Evolutionary conservation across 768 basidiomycete species (phyloP), one percentile per base, ranked within the genome.

Genomic region (Suillus bovinus): DNA sequence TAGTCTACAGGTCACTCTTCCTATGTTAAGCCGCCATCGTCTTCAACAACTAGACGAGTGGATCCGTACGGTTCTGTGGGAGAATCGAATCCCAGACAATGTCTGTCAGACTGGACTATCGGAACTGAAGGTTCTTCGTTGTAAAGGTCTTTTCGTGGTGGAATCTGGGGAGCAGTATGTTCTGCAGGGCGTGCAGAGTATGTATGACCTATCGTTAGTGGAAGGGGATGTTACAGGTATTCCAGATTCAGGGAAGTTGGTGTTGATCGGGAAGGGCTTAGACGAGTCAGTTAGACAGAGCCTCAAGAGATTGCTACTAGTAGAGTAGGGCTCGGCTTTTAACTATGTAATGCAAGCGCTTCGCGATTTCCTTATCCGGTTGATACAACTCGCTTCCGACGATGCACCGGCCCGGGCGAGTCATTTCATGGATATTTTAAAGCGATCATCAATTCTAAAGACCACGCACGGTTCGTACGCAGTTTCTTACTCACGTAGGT

Each of bases 161-260:
- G 73, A 80, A 3, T 74, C 76, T 0, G 90, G 90, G 3, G 78
- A 82, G 58, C 80, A 84, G 61, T 83, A 87, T 67, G 85, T 99
- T 59, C 76, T 99, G 50, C 97, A 99, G 71, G 97, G 96, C 3
- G 97, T 99, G 14, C 80, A 93, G 66, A 93, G 80, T 67, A 82
- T 98, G 74, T 99, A 96, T 71, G 96, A 99, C 68, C 83, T 96
- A 16, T 70, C 74, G 0, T 74, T 80, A 56, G 77, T 87, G 44
- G 69, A 68, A n/a, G 74, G 71, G 46, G 76, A 72, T 9, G 53
- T 68, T 24, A 59, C 85, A 29, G 86, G 83, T 2, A 71, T 87
- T 39, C 84, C 85, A 0, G 83, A 85, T 54, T 74, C 75, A 17
- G 93, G 94, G 29, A 96, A 96, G 76, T 71, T 96, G 27, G 91